phyloP scores from a whole-genome alignment of 116 monocot species.

The Dioscorea cayenensis region DNA sequence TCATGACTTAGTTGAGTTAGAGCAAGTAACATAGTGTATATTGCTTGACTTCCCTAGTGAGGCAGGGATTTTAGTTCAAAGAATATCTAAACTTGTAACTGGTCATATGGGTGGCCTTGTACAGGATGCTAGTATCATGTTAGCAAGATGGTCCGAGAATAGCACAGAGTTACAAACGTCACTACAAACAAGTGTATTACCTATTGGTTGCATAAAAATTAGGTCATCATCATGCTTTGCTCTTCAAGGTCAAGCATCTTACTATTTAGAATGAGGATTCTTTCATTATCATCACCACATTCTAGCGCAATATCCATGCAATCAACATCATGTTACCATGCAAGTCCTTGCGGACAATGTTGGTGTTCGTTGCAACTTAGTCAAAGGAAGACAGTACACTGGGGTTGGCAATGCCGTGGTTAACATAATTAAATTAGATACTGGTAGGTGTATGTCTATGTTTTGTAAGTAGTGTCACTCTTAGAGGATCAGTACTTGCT shows the following conservation, averaged over 20 bases:
- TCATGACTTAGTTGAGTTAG: constrained; percentile 61
- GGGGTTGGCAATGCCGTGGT: constrained; percentile 94
- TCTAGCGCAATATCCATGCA: not conserved
- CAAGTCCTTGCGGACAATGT: constrained; percentile 94
- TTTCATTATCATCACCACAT: not conserved
- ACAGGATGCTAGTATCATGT: constrained; percentile 75
- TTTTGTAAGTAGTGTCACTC: too few relatives aligned
- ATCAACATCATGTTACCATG: not conserved
- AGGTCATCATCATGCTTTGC: constrained; percentile 89
- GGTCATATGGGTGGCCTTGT: constrained; percentile 97
- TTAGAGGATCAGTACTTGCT: too few relatives aligned
- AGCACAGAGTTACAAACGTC: constrained; percentile 74
- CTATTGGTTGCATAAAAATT: constrained; percentile 77
- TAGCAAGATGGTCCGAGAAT: constrained; percentile 72
- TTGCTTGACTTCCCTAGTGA: constrained; percentile 53
- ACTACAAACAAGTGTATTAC: constrained; percentile 76
- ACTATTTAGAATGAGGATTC: not conserved
- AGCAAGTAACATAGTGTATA: constrained; percentile 87
- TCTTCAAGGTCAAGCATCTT: constrained; percentile 72
- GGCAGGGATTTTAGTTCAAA: constrained; percentile 65
- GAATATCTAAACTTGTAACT: constrained; percentile 83
- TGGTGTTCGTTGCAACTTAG: constrained; percentile 87
- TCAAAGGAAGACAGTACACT: constrained; percentile 97
- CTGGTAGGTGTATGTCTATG: constrained; percentile 27
- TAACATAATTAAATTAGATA: constrained; percentile 75